Conservation (phyloP, 345 rosid genomes). For the Punica granatum region DNA sequence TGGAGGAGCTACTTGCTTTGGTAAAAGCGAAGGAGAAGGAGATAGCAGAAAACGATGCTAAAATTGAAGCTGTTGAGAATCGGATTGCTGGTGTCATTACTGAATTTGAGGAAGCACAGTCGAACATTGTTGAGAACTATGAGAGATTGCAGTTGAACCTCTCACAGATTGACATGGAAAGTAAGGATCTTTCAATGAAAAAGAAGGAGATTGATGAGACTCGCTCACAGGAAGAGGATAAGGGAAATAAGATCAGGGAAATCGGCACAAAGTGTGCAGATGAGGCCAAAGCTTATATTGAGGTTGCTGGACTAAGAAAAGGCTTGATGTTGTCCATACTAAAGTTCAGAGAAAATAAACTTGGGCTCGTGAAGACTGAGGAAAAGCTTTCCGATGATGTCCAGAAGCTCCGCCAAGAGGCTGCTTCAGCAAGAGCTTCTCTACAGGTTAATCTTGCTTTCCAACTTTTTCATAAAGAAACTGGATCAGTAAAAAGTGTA, state of each 20-base stretch:
- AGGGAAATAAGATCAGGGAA: slow-evolving; percentile 55
- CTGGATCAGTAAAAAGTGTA: neutral
- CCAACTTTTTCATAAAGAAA: neutral
- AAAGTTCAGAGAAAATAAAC: slow-evolving; percentile 57
- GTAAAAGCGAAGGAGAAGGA: slow-evolving; percentile 63
- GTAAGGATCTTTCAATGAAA: slow-evolving; percentile 37
- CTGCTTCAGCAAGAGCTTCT: slow-evolving; percentile 53
- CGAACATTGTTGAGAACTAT: slow-evolving; percentile 39
- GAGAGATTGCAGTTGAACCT: slow-evolving; percentile 37
- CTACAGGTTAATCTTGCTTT: slow-evolving; percentile 40
- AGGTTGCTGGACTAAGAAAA: slow-evolving; percentile 49
- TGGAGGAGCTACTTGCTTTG: slow-evolving; percentile 55
- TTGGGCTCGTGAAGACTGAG: slow-evolving; percentile 51
- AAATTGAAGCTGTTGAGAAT: slow-evolving; percentile 47
- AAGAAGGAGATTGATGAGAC: slow-evolving; percentile 49
- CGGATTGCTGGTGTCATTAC: slow-evolving; percentile 43
- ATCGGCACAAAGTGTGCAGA: slow-evolving; percentile 46
- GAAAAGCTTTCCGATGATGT: slow-evolving; percentile 72
- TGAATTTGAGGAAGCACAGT: slow-evolving; percentile 49
- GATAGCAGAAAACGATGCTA: slow-evolving; percentile 52
- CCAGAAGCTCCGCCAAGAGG: slow-evolving; percentile 54
- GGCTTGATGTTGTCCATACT: slow-evolving; percentile 42
- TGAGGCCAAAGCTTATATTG: slow-evolving; percentile 55
- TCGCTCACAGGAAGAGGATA: slow-evolving; percentile 39
- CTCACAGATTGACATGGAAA: slow-evolving; percentile 37